A percentile compares a stretch with the other conserved stretches of the same genome.
phyloP scores from a whole-genome alignment of 1,284 basidiomycete genomes.

The Ceratobasidium sp. region DNA sequence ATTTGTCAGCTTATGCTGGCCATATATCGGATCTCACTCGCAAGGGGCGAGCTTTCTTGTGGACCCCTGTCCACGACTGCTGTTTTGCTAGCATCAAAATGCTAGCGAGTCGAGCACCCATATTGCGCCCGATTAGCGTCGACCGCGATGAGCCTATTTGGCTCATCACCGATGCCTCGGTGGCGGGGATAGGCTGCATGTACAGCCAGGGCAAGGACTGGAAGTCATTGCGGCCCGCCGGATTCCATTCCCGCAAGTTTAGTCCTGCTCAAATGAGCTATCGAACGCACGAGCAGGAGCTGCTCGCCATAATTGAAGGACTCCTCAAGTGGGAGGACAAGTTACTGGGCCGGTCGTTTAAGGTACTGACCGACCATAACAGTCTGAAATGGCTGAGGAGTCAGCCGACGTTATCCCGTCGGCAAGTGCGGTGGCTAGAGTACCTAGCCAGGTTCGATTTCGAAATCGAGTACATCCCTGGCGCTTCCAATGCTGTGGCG shows the following conservation, averaged over 20 bases:
- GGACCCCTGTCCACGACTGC: slow-evolving; percentile 56
- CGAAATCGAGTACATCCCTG: slow-evolving; percentile 55
- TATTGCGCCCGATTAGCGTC: slow-evolving; percentile 51
- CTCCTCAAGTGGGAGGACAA: slow-evolving; percentile 60
- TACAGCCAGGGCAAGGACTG: slow-evolving; percentile 54
- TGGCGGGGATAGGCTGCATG: slow-evolving; percentile 58
- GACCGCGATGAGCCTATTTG: slow-evolving; percentile 51
- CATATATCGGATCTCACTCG: slow-evolving; percentile 51
- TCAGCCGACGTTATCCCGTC: slow-evolving; percentile 55
- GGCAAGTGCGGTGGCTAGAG: slow-evolving; percentile 59
- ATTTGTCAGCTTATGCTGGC: slow-evolving; percentile 54
- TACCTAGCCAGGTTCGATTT: slow-evolving; percentile 57
- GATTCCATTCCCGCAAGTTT: slow-evolving; percentile 60
- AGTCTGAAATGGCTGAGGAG: slow-evolving; percentile 57
- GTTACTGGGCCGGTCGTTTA: slow-evolving; percentile 55
- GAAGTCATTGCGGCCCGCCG: slow-evolving; percentile 29
- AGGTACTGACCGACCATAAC: slow-evolving; percentile 60
- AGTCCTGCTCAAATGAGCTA: slow-evolving; percentile 60
- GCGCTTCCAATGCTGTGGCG: slow-evolving; percentile 50
- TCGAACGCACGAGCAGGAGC: slow-evolving; percentile 59
- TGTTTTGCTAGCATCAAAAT: slow-evolving; percentile 59
- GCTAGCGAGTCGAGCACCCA: slow-evolving; percentile 52
- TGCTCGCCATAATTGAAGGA: slow-evolving; percentile 58
- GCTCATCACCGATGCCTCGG: slow-evolving; percentile 52
- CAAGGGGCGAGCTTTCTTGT: slow-evolving; percentile 50